phyloP scores from a whole-genome alignment of 106 monocot genomes.

The Narthecium ossifragum region DNA sequence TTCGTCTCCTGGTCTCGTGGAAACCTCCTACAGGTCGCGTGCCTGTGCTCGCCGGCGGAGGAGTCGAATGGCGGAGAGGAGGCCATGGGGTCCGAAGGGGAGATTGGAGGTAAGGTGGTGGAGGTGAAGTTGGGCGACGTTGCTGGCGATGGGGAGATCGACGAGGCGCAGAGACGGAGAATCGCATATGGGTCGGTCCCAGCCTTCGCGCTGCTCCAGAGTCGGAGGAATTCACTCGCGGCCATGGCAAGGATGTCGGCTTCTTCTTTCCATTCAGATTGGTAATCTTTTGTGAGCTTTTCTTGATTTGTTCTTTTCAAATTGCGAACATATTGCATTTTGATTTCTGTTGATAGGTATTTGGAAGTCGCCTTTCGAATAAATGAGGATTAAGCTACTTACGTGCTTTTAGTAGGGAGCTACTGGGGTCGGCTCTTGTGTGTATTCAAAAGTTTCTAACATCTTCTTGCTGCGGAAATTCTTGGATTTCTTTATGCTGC shows the following conservation, averaged over 20 bases:
- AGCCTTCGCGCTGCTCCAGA: slow-evolving; percentile 77
- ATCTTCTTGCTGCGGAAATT: too few relatives aligned
- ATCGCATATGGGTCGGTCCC: slow-evolving; percentile 77
- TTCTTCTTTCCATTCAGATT: slow-evolving; percentile 32
- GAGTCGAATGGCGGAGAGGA: slow-evolving; percentile 2
- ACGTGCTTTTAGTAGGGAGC: background rate
- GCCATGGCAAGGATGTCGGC: slow-evolving; percentile 28
- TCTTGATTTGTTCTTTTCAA: background rate
- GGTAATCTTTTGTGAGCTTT: slow-evolving; percentile 16
- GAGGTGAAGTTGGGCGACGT: slow-evolving; percentile 51
- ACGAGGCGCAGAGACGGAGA: slow-evolving; percentile 58
- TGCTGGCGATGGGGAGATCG: slow-evolving; percentile 22
- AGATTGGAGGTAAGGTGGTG: slow-evolving; percentile 48
- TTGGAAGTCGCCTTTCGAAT: background rate
- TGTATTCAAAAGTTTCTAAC: too few relatives aligned
- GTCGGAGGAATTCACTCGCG: slow-evolving; percentile 49
- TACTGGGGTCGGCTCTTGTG: too few relatives aligned
- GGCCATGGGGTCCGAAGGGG: slow-evolving; percentile 13
- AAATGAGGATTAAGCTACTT: background rate
- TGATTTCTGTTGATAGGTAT: background rate
- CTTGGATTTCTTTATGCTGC: too few relatives aligned
- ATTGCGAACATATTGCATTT: background rate
- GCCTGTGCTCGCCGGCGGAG: slow-evolving; percentile 34
- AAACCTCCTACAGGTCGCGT: slow-evolving; percentile 73
- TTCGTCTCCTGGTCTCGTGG: slow-evolving; percentile 72